These are phyloP conservation scores for Pestalotiopsis sp. DNA, from an alignment of 2,329 filamentous ascomycete genomes.

Conservation along the genomic window DNA sequence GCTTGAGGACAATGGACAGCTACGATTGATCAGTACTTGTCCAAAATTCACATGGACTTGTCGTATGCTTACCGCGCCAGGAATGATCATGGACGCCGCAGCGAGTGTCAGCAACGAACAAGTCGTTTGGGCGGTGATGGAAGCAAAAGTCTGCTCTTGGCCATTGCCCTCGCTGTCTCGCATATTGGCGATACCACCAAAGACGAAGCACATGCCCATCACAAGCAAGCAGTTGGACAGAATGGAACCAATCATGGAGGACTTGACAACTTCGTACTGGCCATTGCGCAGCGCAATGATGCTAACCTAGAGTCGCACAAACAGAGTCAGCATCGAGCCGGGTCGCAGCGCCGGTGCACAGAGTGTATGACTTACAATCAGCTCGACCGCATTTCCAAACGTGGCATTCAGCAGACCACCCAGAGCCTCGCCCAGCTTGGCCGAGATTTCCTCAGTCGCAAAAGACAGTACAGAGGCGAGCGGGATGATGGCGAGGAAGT, in stretches of 20 bases:
- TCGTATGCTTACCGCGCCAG: constrained; percentile 59
- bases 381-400: constrained; percentile 78
- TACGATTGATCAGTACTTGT: constrained; percentile 24
- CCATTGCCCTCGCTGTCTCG: constrained; percentile 57
- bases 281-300: constrained; percentile 84
- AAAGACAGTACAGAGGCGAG: constrained; percentile 75
- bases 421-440: constrained; percentile 72
- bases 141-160: constrained; percentile 73
- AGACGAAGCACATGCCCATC: constrained; percentile 78
- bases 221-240: constrained; percentile 92
- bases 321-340: neutral
- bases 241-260: constrained; percentile 95
- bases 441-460: constrained; percentile 76
- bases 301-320: constrained; percentile 65
- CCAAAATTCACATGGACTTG: neutral
- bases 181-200: constrained; percentile 70
- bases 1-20: constrained; percentile 68
- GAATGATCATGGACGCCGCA: constrained; percentile 78
- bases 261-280: constrained; percentile 95
- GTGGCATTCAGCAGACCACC: constrained; percentile 77
- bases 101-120: constrained; percentile 76
- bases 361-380: constrained; percentile 60
- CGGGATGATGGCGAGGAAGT: constrained; percentile 81
- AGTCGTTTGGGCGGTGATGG: constrained; percentile 77
- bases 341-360: neutral